phyloP scores from a whole-genome alignment of 2,329 filamentous ascomycete species.

The Alternaria angustiovoidea region DNA sequence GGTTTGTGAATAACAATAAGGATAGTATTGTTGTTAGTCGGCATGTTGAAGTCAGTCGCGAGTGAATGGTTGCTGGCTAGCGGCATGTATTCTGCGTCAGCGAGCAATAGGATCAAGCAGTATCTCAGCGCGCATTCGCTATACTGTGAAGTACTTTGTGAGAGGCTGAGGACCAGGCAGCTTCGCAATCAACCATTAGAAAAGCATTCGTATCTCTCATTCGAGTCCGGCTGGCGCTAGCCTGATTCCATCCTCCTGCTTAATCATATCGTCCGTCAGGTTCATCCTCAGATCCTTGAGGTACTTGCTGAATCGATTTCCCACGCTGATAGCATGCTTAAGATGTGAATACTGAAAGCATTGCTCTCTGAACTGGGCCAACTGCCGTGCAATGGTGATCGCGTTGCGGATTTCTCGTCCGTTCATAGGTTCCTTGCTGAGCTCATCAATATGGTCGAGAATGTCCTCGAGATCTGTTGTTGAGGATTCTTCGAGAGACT shows the following conservation, averaged over 20 bases:
- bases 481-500: neutral
- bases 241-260: neutral
- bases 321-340: neutral
- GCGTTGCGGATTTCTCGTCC: neutral
- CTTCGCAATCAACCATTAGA: too few species aligned
- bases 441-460: neutral
- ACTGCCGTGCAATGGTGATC: neutral
- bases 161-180: too few species aligned
- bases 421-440: rapidly evolving
- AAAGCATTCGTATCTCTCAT: too few species aligned
- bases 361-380: rapidly evolving
- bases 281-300: neutral
- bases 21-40: slow-evolving; percentile 5
- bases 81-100: neutral
- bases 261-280: rapidly evolving
- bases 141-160: too few species aligned
- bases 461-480: rapidly evolving
- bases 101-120: too few species aligned
- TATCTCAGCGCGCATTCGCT: too few species aligned
- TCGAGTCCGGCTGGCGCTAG: too few species aligned
- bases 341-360: neutral
- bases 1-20: neutral
- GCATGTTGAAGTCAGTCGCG: slow-evolving; percentile 1
- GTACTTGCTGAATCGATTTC: neutral
- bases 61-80: neutral